phyloP scores from a whole-genome alignment of 106 monocot species.

The Posidonia australis region DNA sequence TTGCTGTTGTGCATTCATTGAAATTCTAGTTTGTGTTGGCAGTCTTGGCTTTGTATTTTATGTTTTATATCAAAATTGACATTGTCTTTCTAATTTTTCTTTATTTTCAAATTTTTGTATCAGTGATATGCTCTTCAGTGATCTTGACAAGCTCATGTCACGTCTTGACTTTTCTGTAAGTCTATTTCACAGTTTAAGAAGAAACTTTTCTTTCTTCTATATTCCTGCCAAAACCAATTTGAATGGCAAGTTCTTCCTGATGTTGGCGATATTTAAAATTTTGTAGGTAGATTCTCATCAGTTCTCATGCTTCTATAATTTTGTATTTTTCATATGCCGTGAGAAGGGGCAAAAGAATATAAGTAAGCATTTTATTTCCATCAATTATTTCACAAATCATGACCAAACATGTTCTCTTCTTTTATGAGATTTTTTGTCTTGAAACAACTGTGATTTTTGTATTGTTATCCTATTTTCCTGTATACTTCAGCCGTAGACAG shows the following conservation, averaged over 20 bases:
- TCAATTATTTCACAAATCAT: background rate
- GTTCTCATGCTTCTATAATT: slow-evolving; percentile 75
- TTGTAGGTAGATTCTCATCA: slow-evolving; percentile 54
- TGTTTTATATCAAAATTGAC: too few relatives aligned
- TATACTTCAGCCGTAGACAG: slow-evolving; percentile 43
- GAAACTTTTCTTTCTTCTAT: background rate
- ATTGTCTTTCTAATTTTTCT: background rate
- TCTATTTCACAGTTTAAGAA: background rate
- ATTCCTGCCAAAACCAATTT: background rate
- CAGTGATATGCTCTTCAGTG: slow-evolving; percentile 21
- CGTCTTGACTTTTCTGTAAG: slow-evolving; percentile 47
- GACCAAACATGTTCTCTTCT: background rate
- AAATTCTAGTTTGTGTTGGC: too few relatives aligned
- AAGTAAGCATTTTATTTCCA: slow-evolving; percentile 32
- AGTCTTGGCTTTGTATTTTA: too few relatives aligned
- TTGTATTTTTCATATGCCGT: slow-evolving; percentile 82
- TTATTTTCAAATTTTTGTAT: background rate
- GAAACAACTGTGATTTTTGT: background rate
- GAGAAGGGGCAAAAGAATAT: slow-evolving; percentile 87
- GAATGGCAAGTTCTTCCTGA: too few relatives aligned
- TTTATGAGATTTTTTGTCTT: background rate
- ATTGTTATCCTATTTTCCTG: background rate
- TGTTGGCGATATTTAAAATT: background rate
- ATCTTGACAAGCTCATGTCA: slow-evolving; percentile 47
- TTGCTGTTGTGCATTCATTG: too few relatives aligned